phyloP scores from a whole-genome alignment of 2,329 filamentous ascomycete genomes.

The Botryotinia narcissicola region DNA sequence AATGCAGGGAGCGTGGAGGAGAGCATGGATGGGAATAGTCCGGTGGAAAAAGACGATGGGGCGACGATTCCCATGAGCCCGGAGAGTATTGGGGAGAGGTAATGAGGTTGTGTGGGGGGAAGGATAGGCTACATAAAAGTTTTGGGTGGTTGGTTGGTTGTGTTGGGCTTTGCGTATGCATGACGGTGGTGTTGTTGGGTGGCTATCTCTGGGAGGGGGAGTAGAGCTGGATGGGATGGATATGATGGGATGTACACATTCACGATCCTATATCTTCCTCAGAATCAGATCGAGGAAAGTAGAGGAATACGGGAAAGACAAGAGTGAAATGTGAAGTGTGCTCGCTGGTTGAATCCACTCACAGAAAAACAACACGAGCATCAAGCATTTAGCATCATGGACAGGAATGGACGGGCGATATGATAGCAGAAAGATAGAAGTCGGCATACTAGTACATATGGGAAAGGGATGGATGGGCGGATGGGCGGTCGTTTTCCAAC shows the following conservation, averaged over 20 bases:
- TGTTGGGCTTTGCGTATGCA: not conserved
- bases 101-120: not conserved
- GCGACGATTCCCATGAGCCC: constrained; percentile 80
- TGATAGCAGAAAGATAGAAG: not conserved
- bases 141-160: not conserved
- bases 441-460: constrained; percentile 13
- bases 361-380: not conserved
- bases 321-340: not conserved
- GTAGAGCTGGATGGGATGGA: not conserved
- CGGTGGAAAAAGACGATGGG: constrained; percentile 66
- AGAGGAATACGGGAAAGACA: not conserved
- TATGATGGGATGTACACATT: not conserved
- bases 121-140: constrained; percentile 11
- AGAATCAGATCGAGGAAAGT: not conserved
- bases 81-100: constrained; percentile 52
- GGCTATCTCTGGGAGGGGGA: not conserved
- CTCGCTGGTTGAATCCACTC: not conserved
- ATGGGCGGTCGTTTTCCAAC: not conserved
- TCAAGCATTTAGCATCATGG: not conserved
- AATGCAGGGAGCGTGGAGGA: constrained; percentile 56
- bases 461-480: not conserved
- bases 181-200: not conserved
- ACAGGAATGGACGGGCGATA: not conserved
- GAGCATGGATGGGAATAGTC: constrained; percentile 51
- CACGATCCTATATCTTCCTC: not conserved